Evolutionary conservation across 257 asterid genomes (phyloP).

Genomic region (Leonotis leonurus): DNA sequence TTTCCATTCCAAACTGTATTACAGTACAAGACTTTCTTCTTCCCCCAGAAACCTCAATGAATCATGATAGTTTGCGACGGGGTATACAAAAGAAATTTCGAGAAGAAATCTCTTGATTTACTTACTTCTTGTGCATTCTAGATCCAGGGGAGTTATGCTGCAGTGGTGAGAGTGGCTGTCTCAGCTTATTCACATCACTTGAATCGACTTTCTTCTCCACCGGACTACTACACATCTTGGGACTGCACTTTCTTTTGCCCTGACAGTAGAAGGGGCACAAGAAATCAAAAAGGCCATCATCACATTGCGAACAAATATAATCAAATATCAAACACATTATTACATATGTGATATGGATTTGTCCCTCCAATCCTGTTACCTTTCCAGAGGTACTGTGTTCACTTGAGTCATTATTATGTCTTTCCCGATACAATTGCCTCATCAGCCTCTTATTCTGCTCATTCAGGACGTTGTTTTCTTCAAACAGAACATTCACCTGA

Average conservation of each 20-base stretch:
- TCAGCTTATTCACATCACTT: constrained; percentile 37
- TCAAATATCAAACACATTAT: background rate
- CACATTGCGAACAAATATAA: background rate
- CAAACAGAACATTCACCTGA: constrained; percentile 58
- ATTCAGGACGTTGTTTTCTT: constrained; percentile 50
- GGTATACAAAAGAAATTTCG: constrained; percentile 6
- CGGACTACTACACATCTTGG: constrained; percentile 46
- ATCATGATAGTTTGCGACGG: background rate
- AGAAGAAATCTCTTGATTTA: constrained; percentile 15
- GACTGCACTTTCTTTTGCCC: constrained; percentile 75
- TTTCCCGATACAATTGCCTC: constrained; percentile 45
- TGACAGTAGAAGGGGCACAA: constrained; percentile 18
- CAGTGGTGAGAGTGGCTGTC: constrained; percentile 78
- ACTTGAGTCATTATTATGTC: constrained; percentile 40
- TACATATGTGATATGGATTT: background rate
- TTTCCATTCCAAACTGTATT: background rate
- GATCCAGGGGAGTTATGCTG: constrained; percentile 55
- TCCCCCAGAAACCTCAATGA: background rate
- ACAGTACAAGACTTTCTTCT: background rate
- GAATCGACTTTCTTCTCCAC: constrained; percentile 54
- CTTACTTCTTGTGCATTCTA: constrained; percentile 47
- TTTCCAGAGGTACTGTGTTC: constrained; percentile 53
- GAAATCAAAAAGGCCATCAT: background rate
- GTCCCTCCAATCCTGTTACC: constrained; percentile 27
- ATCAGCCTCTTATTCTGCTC: constrained; percentile 51